Evolutionary conservation across 768 basidiomycete species (phyloP), one percentile per base, ranked within the genome.

Genomic region (Calvatia gigantea): DNA sequence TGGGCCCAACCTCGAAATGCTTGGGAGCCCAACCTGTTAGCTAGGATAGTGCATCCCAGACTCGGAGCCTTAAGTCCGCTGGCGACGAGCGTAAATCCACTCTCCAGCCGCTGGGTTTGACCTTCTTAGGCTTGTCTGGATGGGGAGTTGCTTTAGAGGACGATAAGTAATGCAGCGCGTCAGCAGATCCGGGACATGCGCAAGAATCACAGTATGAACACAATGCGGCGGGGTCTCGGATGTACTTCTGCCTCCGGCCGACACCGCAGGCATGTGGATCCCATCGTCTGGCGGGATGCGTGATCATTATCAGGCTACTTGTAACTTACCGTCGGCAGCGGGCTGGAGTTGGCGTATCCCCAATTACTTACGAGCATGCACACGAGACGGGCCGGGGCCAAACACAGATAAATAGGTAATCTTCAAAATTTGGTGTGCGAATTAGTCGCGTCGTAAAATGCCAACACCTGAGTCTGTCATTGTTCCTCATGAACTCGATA

Each of bases 401-500:
- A 61, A 59, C 44, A 61, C 9, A 25, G 19, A 39, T 37, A 61
- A 58, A 58, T 37, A 43, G 31, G 32, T 23, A 54, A 51, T 42
- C 17, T 35, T 56, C 51, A 47, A 60, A 25, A 42, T 60, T 54
- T 28, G 38, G 23, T 17, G 23, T 6, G 12, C 21, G 41, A n/a
- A 23, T 37, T 15, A 44, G 12, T 11, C 23, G 12, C 9, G 35
- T 38, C 32, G 21, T 39, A 43, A 21, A n/a, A 62, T 59, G 61
- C 19, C 49, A 17, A 42, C 31, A 6, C 25, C 47, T 8, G 33
- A 38, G 14, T 6, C 47, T 41, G 12, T 56, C 28, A 12, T 58
- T 19, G 14, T 67, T 12, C 61, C 65, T 27, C 19, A 70, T 14
- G 74, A 80, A 54, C 72, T 89, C 27, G 68, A 68, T 38, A 62